These are phyloP conservation scores for Nasturtium officinale DNA, from an alignment of 345 rosid species.

Conservation along the genomic window DNA sequence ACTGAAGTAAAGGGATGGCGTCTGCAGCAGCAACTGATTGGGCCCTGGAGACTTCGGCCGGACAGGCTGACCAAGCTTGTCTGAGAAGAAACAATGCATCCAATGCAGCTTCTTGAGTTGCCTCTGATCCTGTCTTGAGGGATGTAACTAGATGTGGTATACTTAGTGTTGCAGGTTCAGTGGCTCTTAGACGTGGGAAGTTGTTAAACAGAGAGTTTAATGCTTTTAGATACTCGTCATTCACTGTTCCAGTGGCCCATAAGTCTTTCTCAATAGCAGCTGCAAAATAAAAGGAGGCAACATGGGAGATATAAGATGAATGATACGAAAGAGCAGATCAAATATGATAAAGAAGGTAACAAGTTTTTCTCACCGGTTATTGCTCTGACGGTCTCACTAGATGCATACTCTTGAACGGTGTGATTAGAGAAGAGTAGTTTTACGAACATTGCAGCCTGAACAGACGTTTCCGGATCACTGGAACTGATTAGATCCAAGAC, in stretches of 20 bases:
- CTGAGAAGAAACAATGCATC: slow-evolving; percentile 92
- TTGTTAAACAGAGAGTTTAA: slow-evolving; percentile 86
- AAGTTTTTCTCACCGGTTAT: slow-evolving; percentile 75
- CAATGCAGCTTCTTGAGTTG: slow-evolving; percentile 97
- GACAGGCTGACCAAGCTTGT: slow-evolving; percentile 99
- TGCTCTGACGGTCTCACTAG: slow-evolving; percentile 97
- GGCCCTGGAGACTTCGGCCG: slow-evolving; percentile 94
- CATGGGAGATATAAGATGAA: slow-evolving; percentile 3
- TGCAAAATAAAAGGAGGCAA: slow-evolving; percentile 46
- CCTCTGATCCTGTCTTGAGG: slow-evolving; percentile 95
- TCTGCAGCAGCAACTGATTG: slow-evolving; percentile 99
- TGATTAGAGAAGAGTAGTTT: slow-evolving; percentile 95
- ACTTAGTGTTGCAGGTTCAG: slow-evolving; percentile 96
- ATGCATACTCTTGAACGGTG: slow-evolving; percentile 98
- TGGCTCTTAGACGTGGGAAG: slow-evolving; percentile 97
- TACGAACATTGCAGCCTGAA: slow-evolving; percentile 97
- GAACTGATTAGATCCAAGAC: slow-evolving; percentile 93
- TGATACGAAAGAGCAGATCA: neutral
- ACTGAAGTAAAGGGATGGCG: slow-evolving; percentile 94
- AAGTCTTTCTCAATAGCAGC: slow-evolving; percentile 99
- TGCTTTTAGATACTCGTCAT: slow-evolving; percentile 94
- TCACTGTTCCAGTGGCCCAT: slow-evolving; percentile 96
- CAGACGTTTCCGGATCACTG: slow-evolving; percentile 91
- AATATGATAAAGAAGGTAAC: neutral
- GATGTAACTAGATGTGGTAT: slow-evolving; percentile 94